Evolutionary conservation across 2,329 filamentous ascomycete species (phyloP).

Genomic region (Dothideomycetes sp.): DNA sequence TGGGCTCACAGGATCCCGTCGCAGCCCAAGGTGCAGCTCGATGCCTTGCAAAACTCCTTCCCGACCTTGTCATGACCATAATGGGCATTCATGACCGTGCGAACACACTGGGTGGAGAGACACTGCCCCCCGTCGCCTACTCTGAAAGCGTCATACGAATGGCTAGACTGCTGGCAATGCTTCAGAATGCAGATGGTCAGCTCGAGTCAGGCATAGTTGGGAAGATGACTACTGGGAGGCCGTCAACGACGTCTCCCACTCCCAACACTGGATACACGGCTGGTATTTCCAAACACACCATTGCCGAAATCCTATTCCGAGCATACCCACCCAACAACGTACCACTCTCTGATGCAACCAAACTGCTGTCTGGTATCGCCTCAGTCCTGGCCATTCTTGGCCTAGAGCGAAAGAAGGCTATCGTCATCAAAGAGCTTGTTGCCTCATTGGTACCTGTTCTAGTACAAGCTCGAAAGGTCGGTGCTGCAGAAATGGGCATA

Average conservation of each 20-base stretch:
- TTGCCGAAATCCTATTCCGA: slow-evolving; percentile 54
- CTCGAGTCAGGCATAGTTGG: slow-evolving; percentile 48
- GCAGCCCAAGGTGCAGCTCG: slow-evolving; percentile 26
- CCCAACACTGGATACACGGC: slow-evolving; percentile 4
- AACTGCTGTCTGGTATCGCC: slow-evolving; percentile 75
- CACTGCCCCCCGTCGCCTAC: slow-evolving; percentile 57
- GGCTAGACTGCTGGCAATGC: slow-evolving; percentile 55
- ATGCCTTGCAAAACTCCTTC: slow-evolving; percentile 48
- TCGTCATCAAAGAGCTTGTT: slow-evolving; percentile 78
- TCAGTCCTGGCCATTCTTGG: slow-evolving; percentile 73
- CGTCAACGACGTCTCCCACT: not conserved
- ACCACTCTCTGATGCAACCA: slow-evolving; percentile 63
- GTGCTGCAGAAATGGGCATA: slow-evolving; percentile 90
- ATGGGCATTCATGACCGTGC: slow-evolving; percentile 62
- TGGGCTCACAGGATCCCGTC: slow-evolving; percentile 7
- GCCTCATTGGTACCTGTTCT: slow-evolving; percentile 73
- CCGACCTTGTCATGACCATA: slow-evolving; percentile 66
- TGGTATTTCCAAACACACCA: slow-evolving; percentile 29
- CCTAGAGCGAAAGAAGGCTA: slow-evolving; percentile 78
- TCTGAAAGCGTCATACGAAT: slow-evolving; percentile 66
- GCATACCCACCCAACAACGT: slow-evolving; percentile 61
- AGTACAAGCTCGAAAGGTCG: slow-evolving; percentile 81
- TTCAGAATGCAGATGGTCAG: slow-evolving; percentile 55
- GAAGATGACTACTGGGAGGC: slow-evolving; percentile 23
- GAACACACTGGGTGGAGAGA: slow-evolving; percentile 51